phyloP scores from a whole-genome alignment of 2,329 filamentous ascomycete genomes.

The Fusarium sambucinum region DNA sequence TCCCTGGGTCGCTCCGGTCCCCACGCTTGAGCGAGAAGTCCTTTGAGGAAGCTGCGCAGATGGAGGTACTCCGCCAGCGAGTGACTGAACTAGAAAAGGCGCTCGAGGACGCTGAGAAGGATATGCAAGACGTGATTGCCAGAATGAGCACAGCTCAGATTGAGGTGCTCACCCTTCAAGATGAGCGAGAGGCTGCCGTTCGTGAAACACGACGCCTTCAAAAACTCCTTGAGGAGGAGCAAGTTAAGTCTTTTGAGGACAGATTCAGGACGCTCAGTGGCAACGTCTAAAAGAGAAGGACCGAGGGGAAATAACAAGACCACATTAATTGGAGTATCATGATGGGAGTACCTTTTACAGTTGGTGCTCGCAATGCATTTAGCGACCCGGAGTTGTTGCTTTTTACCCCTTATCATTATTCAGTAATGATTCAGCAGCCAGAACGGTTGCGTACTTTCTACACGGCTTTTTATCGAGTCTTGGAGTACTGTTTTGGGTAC shows the following conservation, averaged over 20 bases:
- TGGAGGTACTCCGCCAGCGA: constrained; percentile 79
- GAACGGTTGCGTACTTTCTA: constrained; percentile 18
- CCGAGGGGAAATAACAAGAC: constrained; percentile 9
- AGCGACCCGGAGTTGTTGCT: constrained; percentile 55
- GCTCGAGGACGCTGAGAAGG: constrained; percentile 67
- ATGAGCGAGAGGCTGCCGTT: constrained; percentile 79
- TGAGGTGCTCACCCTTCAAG: constrained; percentile 83
- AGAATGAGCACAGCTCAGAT: constrained; percentile 86
- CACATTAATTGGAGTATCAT: constrained; percentile 24
- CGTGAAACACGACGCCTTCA: constrained; percentile 78
- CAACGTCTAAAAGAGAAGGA: constrained; percentile 40
- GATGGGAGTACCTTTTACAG: constrained; percentile 27
- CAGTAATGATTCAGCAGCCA: constrained; percentile 30
- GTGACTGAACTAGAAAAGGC: constrained; percentile 89
- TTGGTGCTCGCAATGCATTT: constrained; percentile 50
- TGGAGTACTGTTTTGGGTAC: constrained; percentile 30
- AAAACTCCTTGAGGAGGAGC: constrained; percentile 73
- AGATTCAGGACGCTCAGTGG: constrained; percentile 53
- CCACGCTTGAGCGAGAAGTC: constrained; percentile 70
- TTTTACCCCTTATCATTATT: constrained; percentile 43
- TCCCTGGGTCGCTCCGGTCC: constrained; percentile 53
- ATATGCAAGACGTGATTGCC: constrained; percentile 85
- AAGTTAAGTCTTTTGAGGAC: constrained; percentile 63
- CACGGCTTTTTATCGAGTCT: constrained; percentile 26
- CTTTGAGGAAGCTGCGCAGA: constrained; percentile 78